These are phyloP conservation scores for Penicillium sp. DNA, from an alignment of 2,329 filamentous ascomycete species.

Conservation along the genomic window DNA sequence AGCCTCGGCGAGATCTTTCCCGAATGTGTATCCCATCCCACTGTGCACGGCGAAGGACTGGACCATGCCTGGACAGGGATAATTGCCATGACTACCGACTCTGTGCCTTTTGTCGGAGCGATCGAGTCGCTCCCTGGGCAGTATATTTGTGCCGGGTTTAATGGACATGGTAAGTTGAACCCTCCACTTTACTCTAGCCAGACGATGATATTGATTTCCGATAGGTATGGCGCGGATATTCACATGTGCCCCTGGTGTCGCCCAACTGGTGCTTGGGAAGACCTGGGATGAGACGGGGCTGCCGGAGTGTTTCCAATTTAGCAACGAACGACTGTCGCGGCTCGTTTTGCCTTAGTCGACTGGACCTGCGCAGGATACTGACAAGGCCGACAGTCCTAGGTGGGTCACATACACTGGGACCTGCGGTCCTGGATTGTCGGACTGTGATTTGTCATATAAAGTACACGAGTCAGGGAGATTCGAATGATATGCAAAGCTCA, in stretches of 20 bases:
- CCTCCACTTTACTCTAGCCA: not conserved
- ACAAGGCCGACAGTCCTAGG: no score
- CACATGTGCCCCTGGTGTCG: constrained; percentile 46
- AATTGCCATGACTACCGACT: constrained; percentile 48
- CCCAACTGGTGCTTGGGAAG: constrained; percentile 41
- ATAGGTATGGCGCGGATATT: constrained; percentile 46
- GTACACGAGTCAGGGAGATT: no score
- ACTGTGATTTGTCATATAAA: no score
- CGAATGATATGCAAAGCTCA: no score
- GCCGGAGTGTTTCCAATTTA: constrained; percentile 39
- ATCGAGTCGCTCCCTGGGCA: constrained; percentile 44
- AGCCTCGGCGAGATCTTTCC: constrained; percentile 40
- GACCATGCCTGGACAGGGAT: constrained; percentile 50
- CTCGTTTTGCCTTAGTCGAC: constrained; percentile 15
- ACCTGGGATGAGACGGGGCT: constrained; percentile 40
- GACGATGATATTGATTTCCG: not conserved
- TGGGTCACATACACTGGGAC: no score
- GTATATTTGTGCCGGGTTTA: constrained; percentile 51
- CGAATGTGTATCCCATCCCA: constrained; percentile 8
- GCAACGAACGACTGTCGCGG: constrained; percentile 22
- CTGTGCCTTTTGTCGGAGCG: constrained; percentile 47
- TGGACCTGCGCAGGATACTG: no score
- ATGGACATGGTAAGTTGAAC: constrained; percentile 42
- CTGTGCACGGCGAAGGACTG: constrained; percentile 43
- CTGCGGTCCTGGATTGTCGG: not conserved